These are phyloP conservation scores for Metarhizium anisopliae DNA, from an alignment of 2,329 filamentous ascomycete species.

Conservation along the genomic window DNA sequence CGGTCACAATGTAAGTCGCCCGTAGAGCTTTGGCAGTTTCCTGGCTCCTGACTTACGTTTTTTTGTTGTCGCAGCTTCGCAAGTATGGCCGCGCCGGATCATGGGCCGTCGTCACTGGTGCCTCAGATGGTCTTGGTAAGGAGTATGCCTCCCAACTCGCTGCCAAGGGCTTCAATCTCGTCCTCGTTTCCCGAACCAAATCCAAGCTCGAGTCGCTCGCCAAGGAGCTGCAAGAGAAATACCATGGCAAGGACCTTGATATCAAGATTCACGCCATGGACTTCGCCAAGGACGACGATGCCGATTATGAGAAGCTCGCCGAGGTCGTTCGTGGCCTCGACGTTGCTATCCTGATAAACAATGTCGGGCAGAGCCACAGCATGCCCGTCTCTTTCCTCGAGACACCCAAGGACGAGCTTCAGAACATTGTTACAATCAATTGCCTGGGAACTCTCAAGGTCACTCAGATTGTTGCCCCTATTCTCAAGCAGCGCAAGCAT, in stretches of 20 bases:
- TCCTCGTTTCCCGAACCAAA: constrained; percentile 91
- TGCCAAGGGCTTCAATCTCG: constrained; percentile 83
- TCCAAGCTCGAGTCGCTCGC: constrained; percentile 78
- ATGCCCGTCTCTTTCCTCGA: constrained; percentile 85
- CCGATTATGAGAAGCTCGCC: constrained; percentile 69
- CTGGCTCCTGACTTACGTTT: background rate
- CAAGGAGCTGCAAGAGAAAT: constrained; percentile 63
- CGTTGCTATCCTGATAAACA: constrained; percentile 86
- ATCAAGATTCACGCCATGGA: constrained; percentile 85
- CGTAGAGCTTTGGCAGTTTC: background rate
- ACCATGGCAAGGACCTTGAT: constrained; percentile 51
- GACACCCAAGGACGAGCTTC: constrained; percentile 70
- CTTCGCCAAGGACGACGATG: constrained; percentile 69
- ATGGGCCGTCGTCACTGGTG: constrained; percentile 91
- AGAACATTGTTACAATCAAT: constrained; percentile 91
- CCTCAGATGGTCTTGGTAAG: constrained; percentile 93
- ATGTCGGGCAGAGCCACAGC: constrained; percentile 88
- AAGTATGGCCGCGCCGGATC: constrained; percentile 86
- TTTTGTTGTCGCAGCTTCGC: constrained; percentile 51
- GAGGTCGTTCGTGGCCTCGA: constrained; percentile 64
- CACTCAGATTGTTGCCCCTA: constrained; percentile 75
- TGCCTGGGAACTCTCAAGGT: constrained; percentile 83
- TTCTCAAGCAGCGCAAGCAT: constrained; percentile 73
- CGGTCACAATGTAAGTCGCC: constrained; percentile 48
- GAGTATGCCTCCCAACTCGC: constrained; percentile 91